These are phyloP conservation scores for Seminavis robusta DNA, from an alignment of 108 stramenopile genomes.

Conservation along the genomic window DNA sequence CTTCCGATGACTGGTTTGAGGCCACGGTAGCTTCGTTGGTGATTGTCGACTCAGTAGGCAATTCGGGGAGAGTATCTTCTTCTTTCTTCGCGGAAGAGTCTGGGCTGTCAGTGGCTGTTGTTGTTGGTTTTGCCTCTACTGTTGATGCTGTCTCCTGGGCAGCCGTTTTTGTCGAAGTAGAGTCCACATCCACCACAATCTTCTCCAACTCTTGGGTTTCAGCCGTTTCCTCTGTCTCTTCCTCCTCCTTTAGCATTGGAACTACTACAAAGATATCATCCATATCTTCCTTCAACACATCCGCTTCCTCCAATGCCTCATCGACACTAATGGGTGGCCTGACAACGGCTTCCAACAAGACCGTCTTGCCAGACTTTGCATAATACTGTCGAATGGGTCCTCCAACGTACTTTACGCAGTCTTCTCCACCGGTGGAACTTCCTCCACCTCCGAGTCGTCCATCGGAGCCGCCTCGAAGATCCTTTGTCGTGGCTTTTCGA, in stretches of 20 bases:
- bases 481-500: constrained; percentile 40
- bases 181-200: too few relatives aligned
- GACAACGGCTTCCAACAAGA: constrained; percentile 64
- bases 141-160: too few relatives aligned
- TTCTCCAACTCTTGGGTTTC: constrained; percentile 1
- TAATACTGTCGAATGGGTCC: constrained; percentile 64
- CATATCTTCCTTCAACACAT: constrained; percentile 28
- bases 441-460: constrained; percentile 41
- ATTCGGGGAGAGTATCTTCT: background rate
- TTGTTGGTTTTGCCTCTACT: too few relatives aligned
- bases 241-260: constrained; percentile 3
- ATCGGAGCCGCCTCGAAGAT: constrained; percentile 73
- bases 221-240: background rate
- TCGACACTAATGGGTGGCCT: constrained; percentile 72
- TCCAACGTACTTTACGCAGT: constrained; percentile 70
- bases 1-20: background rate
- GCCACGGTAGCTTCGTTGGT: background rate
- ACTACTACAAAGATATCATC: constrained; percentile 28
- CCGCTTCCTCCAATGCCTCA: constrained; percentile 30
- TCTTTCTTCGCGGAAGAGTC: too few relatives aligned
- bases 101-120: too few relatives aligned
- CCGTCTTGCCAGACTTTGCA: constrained; percentile 55
- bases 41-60: background rate
- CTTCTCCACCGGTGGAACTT: constrained; percentile 39
- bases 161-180: too few relatives aligned